Percentiles rank a stretch among this genome's conserved stretches.
Evolutionary conservation across 352 stramenopile species (phyloP).

Genomic region (Phytophthora podocarpi): DNA sequence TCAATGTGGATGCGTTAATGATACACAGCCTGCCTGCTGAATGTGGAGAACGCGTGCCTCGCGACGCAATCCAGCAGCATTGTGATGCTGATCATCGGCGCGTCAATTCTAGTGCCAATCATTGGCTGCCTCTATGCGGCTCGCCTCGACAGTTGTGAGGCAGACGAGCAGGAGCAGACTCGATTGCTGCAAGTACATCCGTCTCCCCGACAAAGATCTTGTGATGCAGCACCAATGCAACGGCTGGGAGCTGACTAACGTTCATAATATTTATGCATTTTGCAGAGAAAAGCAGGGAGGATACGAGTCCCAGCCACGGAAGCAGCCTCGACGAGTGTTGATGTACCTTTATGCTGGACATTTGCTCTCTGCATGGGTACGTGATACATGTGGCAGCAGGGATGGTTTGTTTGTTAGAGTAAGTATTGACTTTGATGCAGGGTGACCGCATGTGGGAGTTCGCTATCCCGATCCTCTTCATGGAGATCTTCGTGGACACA

Average conservation of each 20-base stretch:
- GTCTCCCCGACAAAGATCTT: neutral
- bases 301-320: neutral
- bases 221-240: neutral
- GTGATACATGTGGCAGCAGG: constrained; percentile 10
- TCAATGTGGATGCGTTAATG: neutral
- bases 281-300: constrained; percentile 16
- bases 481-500: constrained; percentile 87
- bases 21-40: constrained; percentile 40
- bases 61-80: constrained; percentile 54
- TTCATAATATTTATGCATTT: neutral
- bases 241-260: neutral
- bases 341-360: constrained; percentile 80
- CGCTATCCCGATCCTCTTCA: constrained; percentile 81
- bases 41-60: constrained; percentile 48
- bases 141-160: constrained; percentile 33
- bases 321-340: constrained; percentile 40
- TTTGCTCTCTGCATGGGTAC: constrained; percentile 80
- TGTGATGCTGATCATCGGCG: constrained; percentile 66
- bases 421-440: constrained; percentile 30
- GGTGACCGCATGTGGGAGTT: constrained; percentile 88
- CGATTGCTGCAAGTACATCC: constrained; percentile 45
- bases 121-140: constrained; percentile 45
- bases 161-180: constrained; percentile 28
- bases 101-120: constrained; percentile 54
- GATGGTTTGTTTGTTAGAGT: no score